Evolutionary conservation across 2,329 filamentous ascomycete genomes (phyloP), one percentile per base, ranked within the genome.

Genomic region (Periconia digitata): DNA sequence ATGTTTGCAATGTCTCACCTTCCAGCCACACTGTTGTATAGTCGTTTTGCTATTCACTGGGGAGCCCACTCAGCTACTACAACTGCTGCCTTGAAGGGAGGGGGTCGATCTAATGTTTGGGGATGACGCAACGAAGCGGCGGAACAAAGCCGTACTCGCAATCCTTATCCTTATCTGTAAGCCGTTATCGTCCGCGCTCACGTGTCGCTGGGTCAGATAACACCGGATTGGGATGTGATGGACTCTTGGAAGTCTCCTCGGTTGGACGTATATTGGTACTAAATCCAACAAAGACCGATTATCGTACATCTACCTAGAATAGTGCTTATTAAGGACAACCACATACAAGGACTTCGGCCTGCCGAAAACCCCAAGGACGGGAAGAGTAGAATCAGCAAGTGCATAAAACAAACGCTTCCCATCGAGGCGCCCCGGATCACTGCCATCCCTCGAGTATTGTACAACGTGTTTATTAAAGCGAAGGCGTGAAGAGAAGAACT

Each of bases 381-480:
- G 16, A 35, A 22, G 40, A 34, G 18, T 18, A 34, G 10, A 37
- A 39, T 23, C 23, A 34, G 20, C 15, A 45, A 47, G 16, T 20
- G 18, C 16, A 37, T 22, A 47, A 16, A 10, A 43, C 44, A 32
- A 32, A 46, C 24, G 13, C 39, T 24, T 21, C 18, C 46, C 34
- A 45, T 52, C 54, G 51, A 55, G 46, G 54, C 55, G 47, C 49
- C 56, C 47, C 47, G 47, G 47, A 46, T 29, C 40, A 49, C 24
- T 45, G 44, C 47, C 46, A 47, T 53, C 53, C 54, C 50, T 55
- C 47, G 49, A 51, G 47, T 50, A 52, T 44, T 40, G 34, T 44
- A 48, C 38, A 58, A 59, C 49, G 55, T 48, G 53, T 43, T 49
- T 60, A 60, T 59, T 58, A 61, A 39, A 62, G 54, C 52, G 54